These are phyloP conservation scores for Medicago ruthenica DNA, from an alignment of 306 rosid genomes.

Conservation along the genomic window DNA sequence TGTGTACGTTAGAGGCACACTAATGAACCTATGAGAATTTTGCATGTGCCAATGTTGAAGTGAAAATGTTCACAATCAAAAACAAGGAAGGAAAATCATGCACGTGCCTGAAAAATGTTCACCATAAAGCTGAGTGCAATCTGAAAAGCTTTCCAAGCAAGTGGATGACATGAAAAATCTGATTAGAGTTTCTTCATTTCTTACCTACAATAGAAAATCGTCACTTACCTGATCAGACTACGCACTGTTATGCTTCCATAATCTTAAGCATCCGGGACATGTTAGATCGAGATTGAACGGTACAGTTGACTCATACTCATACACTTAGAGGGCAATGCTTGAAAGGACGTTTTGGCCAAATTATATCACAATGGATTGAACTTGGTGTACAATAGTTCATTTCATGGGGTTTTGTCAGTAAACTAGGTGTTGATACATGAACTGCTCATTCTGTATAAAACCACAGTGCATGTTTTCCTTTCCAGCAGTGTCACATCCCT, in stretches of 20 bases:
- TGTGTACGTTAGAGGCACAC: background rate
- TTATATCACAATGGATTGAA: too few relatives aligned
- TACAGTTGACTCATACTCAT: background rate
- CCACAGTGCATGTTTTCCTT: slow-evolving; percentile 16
- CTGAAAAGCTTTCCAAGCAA: background rate
- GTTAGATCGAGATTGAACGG: background rate
- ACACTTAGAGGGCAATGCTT: too few relatives aligned
- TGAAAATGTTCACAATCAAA: background rate
- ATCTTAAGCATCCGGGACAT: background rate
- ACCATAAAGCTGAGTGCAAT: background rate
- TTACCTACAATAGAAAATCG: background rate
- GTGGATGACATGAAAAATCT: background rate
- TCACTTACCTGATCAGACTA: background rate
- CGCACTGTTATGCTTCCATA: background rate
- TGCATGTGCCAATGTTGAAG: background rate
- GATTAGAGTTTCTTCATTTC: background rate
- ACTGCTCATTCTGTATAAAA: slow-evolving; percentile 11
- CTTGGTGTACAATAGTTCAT: too few relatives aligned
- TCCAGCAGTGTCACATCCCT: slow-evolving; percentile 2
- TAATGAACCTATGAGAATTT: background rate
- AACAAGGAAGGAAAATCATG: background rate
- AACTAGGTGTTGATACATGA: slow-evolving; percentile 14
- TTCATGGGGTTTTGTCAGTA: background rate
- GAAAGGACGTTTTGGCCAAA: too few relatives aligned
- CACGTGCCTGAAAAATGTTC: slow-evolving; percentile 1